Evolutionary conservation across 2,329 filamentous ascomycete species (phyloP).

Genomic region (Calonectria pteridis): DNA sequence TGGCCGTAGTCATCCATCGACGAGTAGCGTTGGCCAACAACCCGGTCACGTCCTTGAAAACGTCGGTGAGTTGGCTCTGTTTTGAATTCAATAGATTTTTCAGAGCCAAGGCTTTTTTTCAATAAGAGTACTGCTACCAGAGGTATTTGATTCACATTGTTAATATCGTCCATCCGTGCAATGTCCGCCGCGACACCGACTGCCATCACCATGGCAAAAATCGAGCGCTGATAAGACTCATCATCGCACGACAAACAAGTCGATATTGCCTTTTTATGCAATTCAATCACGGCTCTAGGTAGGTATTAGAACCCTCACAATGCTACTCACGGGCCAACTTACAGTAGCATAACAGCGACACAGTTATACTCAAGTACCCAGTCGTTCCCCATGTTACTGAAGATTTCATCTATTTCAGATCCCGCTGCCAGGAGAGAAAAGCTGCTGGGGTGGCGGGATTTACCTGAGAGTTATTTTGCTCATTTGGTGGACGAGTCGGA

Average conservation of each 20-base stretch:
- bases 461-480: neutral
- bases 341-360: neutral
- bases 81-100: neutral
- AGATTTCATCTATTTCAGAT: neutral
- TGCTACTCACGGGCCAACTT: neutral
- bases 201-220: neutral
- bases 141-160: neutral
- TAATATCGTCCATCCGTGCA: neutral
- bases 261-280: neutral
- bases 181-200: neutral
- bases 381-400: neutral
- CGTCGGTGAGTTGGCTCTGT: neutral
- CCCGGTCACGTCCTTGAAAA: neutral
- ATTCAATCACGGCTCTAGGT: neutral
- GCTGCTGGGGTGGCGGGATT: neutral
- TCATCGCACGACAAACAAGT: neutral
- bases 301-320: neutral
- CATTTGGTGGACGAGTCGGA: neutral
- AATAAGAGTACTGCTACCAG: neutral
- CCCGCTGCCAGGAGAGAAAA: neutral
- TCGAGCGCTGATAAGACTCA: neutral
- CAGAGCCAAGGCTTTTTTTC: neutral
- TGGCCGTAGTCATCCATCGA: neutral
- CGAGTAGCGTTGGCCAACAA: neutral
- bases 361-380: neutral